These are phyloP conservation scores for Cutaneotrichosporon dermatis DNA, from an alignment of 1,284 basidiomycete species.

Conservation along the genomic window DNA sequence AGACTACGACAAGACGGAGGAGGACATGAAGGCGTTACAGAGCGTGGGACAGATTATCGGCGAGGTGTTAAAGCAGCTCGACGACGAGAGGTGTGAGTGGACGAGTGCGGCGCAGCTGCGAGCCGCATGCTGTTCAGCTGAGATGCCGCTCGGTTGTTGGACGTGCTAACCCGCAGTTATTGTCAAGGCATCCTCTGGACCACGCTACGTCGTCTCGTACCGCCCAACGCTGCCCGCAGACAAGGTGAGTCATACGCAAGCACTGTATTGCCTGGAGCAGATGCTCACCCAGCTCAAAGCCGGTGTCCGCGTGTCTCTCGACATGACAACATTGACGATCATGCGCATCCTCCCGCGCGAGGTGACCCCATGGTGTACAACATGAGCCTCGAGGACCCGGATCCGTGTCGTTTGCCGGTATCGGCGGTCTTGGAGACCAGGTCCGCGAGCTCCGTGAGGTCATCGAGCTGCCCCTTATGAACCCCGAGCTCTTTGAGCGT, in stretches of 20 bases:
- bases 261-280: neutral
- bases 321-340: slow-evolving; percentile 99
- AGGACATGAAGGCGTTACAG: slow-evolving; percentile 98
- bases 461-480: slow-evolving; percentile 92
- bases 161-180: slow-evolving; percentile 62
- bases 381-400: slow-evolving; percentile 98
- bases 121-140: neutral
- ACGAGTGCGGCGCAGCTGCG: neutral
- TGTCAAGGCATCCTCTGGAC: slow-evolving; percentile 97
- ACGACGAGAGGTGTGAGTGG: slow-evolving; percentile 88
- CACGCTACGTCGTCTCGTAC: slow-evolving; percentile 98
- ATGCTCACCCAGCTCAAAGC: slow-evolving; percentile 63
- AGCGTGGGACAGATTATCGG: slow-evolving; percentile 99
- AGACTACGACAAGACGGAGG: slow-evolving; percentile 92
- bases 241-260: slow-evolving; percentile 53
- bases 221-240: slow-evolving; percentile 81
- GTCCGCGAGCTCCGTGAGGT: slow-evolving; percentile 95
- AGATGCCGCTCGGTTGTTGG: too few species aligned
- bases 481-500: slow-evolving; percentile 87
- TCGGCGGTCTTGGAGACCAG: slow-evolving; percentile 93
- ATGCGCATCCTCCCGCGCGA: slow-evolving; percentile 98
- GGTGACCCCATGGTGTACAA: slow-evolving; percentile 97
- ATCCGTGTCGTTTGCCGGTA: slow-evolving; percentile 91
- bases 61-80: slow-evolving; percentile 97
- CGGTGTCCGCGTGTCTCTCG: slow-evolving; percentile 91